Base-by-base conservation (phyloP, 305 asterid species). In the Rubia occidens region DNA sequence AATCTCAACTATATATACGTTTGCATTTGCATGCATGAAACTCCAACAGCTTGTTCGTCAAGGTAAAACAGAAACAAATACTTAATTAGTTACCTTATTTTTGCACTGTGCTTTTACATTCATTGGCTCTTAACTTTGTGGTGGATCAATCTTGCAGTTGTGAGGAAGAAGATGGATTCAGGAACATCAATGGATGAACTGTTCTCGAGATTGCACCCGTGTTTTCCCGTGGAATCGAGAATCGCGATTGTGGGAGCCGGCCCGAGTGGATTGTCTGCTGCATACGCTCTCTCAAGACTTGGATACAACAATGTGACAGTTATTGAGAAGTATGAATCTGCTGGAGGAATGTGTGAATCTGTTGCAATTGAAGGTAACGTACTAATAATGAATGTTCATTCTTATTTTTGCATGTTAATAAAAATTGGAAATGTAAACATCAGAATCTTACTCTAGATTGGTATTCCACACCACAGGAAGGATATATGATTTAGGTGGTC, bases 301-400 rank as follows among this genome's bases (percentile, higher is more conserved):
- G 93, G 93, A 35, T 88, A 85, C 72, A 65, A 72, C 3, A 66
- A 82, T 74, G 83, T 85, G 26, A 85, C 90, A 1, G 78, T 86
- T 21, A 55, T 88, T 26, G 95, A 88, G 77, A 86, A 83, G 59
- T 75, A 80, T 70, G 76, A 45, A 53, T 75, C 75, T 9, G 89
- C 85, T 17, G 88, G 93, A 1, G 95, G 95, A 64, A 85, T 86
- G 93, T 88, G 95, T 40, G 95, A 88, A 72, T 86, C 95, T 17
- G 75, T 78, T 64, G 85, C 86, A 11, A 81, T 88, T 51, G 78
- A 86, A 80, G 95, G n/a, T n/a, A n/a, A n/a, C n/a, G 92, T 86
- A 74, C 2, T 2, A 8, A 2, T 56, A 13, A 11, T n/a, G 8
- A 2, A 13, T 15, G 4, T 53, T 53, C 59, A 51, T 51, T 11